A percentile compares a stretch with the other conserved stretches of the same genome.
Conservation (phyloP, 495 filamentous ascomycete species). For the Parathielavia hyrcaniae region DNA sequence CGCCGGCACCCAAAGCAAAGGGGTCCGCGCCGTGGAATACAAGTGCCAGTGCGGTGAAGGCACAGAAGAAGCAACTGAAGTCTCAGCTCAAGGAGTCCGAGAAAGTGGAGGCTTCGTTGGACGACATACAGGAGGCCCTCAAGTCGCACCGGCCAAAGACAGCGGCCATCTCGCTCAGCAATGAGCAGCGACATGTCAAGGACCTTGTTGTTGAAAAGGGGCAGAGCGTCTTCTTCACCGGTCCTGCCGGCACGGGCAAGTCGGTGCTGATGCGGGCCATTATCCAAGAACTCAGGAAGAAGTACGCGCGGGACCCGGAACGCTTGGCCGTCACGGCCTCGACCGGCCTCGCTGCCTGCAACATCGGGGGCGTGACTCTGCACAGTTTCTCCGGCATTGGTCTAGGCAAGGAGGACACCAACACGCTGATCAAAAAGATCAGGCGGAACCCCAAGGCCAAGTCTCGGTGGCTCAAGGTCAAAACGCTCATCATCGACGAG, state of each 20-base stretch:
- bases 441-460: conserved; percentile 81
- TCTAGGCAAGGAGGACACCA: conserved; percentile 79
- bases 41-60: conserved; percentile 72
- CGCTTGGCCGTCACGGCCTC: conserved; percentile 89
- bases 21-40: conserved; percentile 62
- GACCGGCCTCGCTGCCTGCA: conserved; percentile 92
- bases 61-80: conserved; percentile 71
- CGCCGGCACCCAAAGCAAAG: conserved; percentile 36
- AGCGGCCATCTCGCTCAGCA: conserved; percentile 65
- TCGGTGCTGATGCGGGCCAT: conserved; percentile 91
- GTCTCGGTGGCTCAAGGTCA: conserved; percentile 80
- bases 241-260: conserved; percentile 95
- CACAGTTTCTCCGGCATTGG: conserved; percentile 97
- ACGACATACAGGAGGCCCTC: conserved; percentile 31
- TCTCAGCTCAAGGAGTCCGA: conserved; percentile 44
- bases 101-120: conserved; percentile 25
- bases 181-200: conserved; percentile 80
- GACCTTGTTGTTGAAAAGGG: conserved; percentile 65
- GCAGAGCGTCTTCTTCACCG: conserved; percentile 96
- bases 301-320: conserved; percentile 67
- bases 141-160: conserved; percentile 38
- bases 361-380: conserved; percentile 89
- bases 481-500: conserved; percentile 84
- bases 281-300: conserved; percentile 70
- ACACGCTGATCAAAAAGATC: conserved; percentile 84